phyloP scores from a whole-genome alignment of 2,329 filamentous ascomycete species.

The Exophiala oligosperma region DNA sequence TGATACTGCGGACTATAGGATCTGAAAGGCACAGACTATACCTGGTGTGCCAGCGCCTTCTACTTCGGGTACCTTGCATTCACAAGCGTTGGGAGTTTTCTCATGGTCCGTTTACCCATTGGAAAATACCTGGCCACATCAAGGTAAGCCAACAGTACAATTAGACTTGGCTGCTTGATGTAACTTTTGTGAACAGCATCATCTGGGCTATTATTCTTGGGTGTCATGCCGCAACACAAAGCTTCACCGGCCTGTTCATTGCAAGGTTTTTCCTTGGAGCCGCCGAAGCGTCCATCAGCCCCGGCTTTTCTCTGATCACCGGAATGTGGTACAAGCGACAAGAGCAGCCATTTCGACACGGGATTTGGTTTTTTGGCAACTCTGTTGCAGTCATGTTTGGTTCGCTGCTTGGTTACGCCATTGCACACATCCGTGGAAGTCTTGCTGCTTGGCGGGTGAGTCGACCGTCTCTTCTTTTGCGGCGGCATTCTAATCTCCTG shows the following conservation, averaged over 20 bases:
- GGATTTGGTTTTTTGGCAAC: slow-evolving; percentile 37
- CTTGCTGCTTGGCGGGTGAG: slow-evolving; percentile 31
- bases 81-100: slow-evolving; percentile 41
- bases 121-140: slow-evolving; percentile 37
- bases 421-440: slow-evolving; percentile 29
- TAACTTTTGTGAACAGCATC: slow-evolving; percentile 12
- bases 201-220: too few species aligned
- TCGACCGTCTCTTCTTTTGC: too few species aligned
- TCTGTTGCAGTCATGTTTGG: slow-evolving; percentile 32
- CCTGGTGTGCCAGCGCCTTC: slow-evolving; percentile 36
- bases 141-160: slow-evolving; percentile 12
- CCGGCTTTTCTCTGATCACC: slow-evolving; percentile 38
- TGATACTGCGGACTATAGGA: slow-evolving; percentile 22
- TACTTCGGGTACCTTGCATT: slow-evolving; percentile 40
- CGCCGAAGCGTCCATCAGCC: slow-evolving; percentile 39
- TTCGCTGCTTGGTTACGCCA: slow-evolving; percentile 30
- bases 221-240: slow-evolving; percentile 32
- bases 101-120: slow-evolving; percentile 39
- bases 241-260: slow-evolving; percentile 41
- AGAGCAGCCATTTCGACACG: slow-evolving; percentile 37
- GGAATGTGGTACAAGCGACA: slow-evolving; percentile 41
- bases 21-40: slow-evolving; percentile 29
- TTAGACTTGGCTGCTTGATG: slow-evolving; percentile 24
- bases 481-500: too few species aligned
- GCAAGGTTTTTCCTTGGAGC: slow-evolving; percentile 45